Conservation (phyloP, 2,329 filamentous ascomycete genomes). For the Apiospora rasikravindrae region DNA sequence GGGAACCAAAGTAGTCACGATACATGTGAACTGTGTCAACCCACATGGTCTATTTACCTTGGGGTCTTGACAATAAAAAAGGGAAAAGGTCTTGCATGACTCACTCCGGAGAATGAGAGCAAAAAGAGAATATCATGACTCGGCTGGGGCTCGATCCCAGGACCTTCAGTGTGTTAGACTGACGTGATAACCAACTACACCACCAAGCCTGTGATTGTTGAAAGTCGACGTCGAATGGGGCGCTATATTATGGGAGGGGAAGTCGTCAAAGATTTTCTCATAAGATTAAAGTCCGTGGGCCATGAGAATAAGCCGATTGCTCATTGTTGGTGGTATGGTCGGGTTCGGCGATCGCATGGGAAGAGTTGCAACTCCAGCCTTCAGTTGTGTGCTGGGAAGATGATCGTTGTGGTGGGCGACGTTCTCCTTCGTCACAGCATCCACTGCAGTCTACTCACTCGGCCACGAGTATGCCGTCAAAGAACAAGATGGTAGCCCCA, state of each 20-base stretch:
- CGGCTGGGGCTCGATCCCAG: constrained; percentile 39
- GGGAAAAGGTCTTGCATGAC: neutral
- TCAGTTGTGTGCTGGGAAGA: neutral
- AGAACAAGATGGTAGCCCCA: neutral
- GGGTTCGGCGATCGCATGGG: neutral
- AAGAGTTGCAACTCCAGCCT: neutral
- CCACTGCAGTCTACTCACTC: neutral
- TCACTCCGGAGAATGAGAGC: neutral
- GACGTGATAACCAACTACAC: constrained; percentile 55
- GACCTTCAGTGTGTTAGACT: constrained; percentile 51
- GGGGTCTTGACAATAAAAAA: neutral
- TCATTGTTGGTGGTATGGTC: neutral
- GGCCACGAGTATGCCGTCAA: neutral
- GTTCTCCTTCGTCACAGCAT: neutral
- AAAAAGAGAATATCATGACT: neutral
- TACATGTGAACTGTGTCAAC: neutral
- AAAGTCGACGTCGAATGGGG: neutral
- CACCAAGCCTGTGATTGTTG: constrained; percentile 25
- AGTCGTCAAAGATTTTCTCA: neutral
- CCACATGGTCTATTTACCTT: neutral
- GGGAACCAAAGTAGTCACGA: neutral
- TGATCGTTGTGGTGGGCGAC: neutral
- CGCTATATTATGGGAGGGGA: neutral
- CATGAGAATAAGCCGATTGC: neutral
- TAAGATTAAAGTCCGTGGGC: neutral